Conservation (phyloP, 164 flowering plant genomes). For the Vitis rotundifolia region DNA sequence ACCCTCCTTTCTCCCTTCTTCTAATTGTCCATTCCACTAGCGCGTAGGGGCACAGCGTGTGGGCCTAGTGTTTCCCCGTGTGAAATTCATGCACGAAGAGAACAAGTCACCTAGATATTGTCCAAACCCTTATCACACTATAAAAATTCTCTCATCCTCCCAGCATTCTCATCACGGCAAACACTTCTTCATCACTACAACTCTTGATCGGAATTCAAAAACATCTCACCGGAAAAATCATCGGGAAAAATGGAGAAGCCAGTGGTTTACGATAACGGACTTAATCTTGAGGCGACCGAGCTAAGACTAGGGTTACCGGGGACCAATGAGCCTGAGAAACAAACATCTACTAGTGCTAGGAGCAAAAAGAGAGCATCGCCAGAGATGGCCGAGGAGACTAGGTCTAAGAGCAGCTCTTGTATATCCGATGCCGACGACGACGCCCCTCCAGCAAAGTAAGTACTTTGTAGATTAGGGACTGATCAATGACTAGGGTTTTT, state of each 20-base stretch:
- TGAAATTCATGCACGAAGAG: conserved; percentile 32
- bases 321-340: conserved; percentile 18
- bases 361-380: conserved; percentile 32
- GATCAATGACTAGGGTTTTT: neutral
- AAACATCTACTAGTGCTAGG: conserved; percentile 4
- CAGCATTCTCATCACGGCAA: neutral
- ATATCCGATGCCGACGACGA: conserved; percentile 9
- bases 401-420: conserved; percentile 12
- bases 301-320: conserved; percentile 44
- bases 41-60: conserved; percentile 8
- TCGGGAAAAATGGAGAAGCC: conserved; percentile 15
- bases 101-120: conserved; percentile 23
- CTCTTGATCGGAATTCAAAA: neutral
- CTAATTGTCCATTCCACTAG: conserved; percentile 1
- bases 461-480: neutral
- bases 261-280: conserved; percentile 16
- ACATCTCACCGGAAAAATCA: conserved; percentile 3
- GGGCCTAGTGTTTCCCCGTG: neutral
- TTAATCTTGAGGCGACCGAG: conserved; percentile 36
- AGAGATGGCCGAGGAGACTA: conserved; percentile 21
- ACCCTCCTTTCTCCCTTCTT: no score
- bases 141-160: neutral
- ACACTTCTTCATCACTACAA: neutral
- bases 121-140: neutral
- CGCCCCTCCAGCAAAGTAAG: conserved; percentile 42